Percentiles rank a stretch among this genome's conserved stretches.
These are phyloP conservation scores for Calocybe indica DNA, from an alignment of 768 basidiomycete genomes.

Conservation along the genomic window DNA sequence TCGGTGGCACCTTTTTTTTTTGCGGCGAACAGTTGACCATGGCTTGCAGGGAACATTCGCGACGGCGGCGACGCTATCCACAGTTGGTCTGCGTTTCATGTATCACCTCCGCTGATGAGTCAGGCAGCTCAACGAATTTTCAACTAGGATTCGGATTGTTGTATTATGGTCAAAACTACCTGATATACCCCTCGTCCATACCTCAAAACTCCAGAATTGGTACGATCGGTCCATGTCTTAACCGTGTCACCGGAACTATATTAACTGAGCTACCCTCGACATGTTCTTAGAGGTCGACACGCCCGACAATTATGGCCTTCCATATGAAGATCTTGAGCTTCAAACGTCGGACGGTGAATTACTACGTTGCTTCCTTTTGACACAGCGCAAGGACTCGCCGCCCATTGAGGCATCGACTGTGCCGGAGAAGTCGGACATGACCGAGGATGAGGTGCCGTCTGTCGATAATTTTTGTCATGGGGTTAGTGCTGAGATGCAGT, in stretches of 20 bases:
- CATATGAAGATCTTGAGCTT: constrained; percentile 72
- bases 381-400: constrained; percentile 41
- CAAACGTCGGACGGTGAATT: constrained; percentile 66
- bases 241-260: not conserved
- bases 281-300: constrained; percentile 52
- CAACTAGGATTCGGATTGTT: constrained; percentile 61
- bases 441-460: constrained; percentile 2
- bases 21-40: not conserved
- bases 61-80: constrained; percentile 51
- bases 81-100: constrained; percentile 37
- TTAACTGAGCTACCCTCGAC: constrained; percentile 4
- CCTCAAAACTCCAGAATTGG: constrained; percentile 73
- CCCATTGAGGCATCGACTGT: constrained; percentile 26
- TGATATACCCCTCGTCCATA: constrained; percentile 88
- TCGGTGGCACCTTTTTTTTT: not conserved
- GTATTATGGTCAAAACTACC: constrained; percentile 80
- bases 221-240: constrained; percentile 21
- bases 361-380: constrained; percentile 73
- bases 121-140: constrained; percentile 1
- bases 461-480: not conserved
- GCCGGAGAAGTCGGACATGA: constrained; percentile 24
- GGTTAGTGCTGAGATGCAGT: not conserved
- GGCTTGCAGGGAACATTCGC: constrained; percentile 42
- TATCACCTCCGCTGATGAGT: not conserved
- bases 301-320: constrained; percentile 65